These are phyloP conservation scores for Apiospora hydei DNA, from an alignment of 2,329 filamentous ascomycete species.

Conservation along the genomic window DNA sequence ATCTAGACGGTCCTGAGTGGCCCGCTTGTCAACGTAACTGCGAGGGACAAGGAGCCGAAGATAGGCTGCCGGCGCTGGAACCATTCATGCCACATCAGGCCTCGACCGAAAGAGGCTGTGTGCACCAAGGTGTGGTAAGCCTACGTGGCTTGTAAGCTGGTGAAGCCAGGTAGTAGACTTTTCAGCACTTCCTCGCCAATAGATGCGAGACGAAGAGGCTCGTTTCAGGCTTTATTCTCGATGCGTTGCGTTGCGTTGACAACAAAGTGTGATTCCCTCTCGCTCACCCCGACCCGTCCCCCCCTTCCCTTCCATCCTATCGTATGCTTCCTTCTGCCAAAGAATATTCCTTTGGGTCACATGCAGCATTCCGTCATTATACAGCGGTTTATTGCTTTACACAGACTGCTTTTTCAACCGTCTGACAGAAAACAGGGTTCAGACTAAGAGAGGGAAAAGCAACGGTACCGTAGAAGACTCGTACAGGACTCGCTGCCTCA, in stretches of 20 bases:
- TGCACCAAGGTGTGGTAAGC: conserved; percentile 12
- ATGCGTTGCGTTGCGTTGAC: neutral
- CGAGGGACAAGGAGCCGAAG: neutral
- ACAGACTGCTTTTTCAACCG: neutral
- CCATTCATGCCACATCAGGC: conserved; percentile 16
- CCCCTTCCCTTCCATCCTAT: neutral
- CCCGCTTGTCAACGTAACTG: neutral
- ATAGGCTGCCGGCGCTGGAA: neutral
- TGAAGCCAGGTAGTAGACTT: neutral
- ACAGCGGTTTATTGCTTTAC: neutral
- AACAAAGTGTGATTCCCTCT: neutral
- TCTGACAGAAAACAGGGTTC: conserved; percentile 18
- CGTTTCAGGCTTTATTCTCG: neutral
- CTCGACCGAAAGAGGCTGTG: conserved; percentile 18
- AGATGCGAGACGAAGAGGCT: neutral
- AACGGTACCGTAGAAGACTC: neutral
- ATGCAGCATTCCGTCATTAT: conserved; percentile 10
- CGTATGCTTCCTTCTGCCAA: neutral
- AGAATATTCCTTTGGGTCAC: neutral
- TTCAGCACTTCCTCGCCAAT: neutral
- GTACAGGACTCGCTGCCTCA: neutral
- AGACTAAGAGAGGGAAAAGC: neutral
- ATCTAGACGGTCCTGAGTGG: neutral
- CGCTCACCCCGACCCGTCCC: too few relatives aligned
- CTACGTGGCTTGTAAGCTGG: conserved; percentile 16